These are phyloP conservation scores for Pichia sp. DNA, from an alignment of 1,139 yeast species.

Conservation along the genomic window DNA sequence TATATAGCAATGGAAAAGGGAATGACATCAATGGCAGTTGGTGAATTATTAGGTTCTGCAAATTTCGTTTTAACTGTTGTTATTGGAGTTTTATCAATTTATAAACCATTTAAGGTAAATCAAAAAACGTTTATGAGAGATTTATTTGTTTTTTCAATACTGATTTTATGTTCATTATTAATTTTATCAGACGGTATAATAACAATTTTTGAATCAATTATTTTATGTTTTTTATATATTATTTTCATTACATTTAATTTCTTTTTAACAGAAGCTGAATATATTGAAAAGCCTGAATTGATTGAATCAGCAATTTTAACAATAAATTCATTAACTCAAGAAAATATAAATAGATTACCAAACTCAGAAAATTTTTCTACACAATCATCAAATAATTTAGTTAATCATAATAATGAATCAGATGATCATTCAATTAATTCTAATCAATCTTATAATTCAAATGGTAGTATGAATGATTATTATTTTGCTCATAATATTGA, in stretches of 20 bases:
- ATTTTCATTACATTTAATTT: conserved; percentile 33
- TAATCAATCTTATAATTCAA: conserved; percentile 5
- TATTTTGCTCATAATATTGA: conserved; percentile 22
- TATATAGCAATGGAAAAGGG: conserved; percentile 69
- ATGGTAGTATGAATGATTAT: conserved; percentile 13
- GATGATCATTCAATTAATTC: background rate
- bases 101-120: conserved; percentile 56
- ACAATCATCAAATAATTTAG: too few species aligned
- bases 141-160: conserved; percentile 16
- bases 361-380: background rate
- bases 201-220: conserved; percentile 39
- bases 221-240: conserved; percentile 38
- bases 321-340: background rate
- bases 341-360: background rate
- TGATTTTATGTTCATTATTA: conserved; percentile 32
- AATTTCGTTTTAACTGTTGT: conserved; percentile 70
- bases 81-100: conserved; percentile 65
- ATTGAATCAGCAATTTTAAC: background rate
- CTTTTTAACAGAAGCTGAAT: conserved; percentile 16
- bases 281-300: background rate
- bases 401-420: too few species aligned
- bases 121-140: conserved; percentile 40
- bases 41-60: conserved; percentile 85
- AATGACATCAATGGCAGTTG: conserved; percentile 71
- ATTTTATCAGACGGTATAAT: conserved; percentile 48